Evolutionary conservation across 257 asterid species (phyloP), one percentile per base, ranked within the genome.

Genomic region (Leonotis leonurus): DNA sequence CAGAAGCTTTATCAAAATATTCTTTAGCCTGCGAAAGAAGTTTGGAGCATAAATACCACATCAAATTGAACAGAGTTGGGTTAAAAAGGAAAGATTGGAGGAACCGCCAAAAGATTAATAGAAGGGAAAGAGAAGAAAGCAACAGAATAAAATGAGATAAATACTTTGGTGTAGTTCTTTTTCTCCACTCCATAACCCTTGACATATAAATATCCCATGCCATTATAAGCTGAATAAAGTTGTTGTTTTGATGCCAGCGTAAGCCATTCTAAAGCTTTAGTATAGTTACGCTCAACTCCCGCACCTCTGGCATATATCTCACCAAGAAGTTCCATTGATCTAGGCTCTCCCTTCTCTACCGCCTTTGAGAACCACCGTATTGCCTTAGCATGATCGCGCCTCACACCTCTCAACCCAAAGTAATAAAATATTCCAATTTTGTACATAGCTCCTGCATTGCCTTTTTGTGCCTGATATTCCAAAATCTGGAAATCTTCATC

Each of bases 251-350:
- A 89, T 48, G 97, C 99, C 65, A 87, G 94, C 11, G 92, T 87
- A 43, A 93, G 83, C 97, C 96, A 93, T 73, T 89, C 96, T 36
- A 93, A 80, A 17, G 99, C 97, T 70, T 93, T 89, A 8, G 90
- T 83, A 78, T 81, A 93, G 81, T 93, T 89, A 70, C 89, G 84
- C 76, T 89, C 96, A 64, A 89, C 92, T 68, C 95, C 99, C 39
- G 96, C 99, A 18, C 99, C 99, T 72, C 95, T 80, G 29, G 96
- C 96, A 75, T 89, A 89, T 43, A 93, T 87, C 83, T 93, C 99
- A 29, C 99, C 99, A 52, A 93, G 97, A 69, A 93, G 94, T 77
- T 93, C 99, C 99, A 93, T 93, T 14, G 99, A 89, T 73, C 90
- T 80, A 22, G 97, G 82, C 68, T 93, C 99, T 39, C 99, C 94